Percentiles rank a stretch among this genome's conserved stretches.
Evolutionary conservation across 768 basidiomycete species (phyloP).

Genomic region (Ephemerocybe angulata): DNA sequence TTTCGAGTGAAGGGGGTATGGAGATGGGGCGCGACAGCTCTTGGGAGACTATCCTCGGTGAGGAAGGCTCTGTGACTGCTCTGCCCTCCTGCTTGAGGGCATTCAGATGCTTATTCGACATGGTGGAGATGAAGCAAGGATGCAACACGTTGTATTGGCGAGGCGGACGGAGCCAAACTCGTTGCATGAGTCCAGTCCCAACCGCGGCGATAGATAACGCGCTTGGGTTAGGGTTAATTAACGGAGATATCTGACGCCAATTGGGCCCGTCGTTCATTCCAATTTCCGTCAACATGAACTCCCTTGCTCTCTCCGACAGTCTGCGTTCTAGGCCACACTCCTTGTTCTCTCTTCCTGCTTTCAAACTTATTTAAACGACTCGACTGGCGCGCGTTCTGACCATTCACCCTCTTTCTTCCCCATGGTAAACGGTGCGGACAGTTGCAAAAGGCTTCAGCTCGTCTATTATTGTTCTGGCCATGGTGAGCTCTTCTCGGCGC

Average conservation of each 20-base stretch:
- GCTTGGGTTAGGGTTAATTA: too few species aligned
- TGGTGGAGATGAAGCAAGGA: background rate
- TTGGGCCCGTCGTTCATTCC: too few species aligned
- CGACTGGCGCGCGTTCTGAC: too few species aligned
- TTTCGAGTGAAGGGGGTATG: conserved; percentile 15
- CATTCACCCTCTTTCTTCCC: background rate
- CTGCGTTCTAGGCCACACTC: too few species aligned
- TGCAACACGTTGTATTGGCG: conserved; percentile 12
- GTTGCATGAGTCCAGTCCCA: background rate
- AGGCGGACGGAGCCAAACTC: conserved; percentile 4
- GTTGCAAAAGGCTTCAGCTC: background rate
- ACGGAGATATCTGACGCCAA: too few species aligned
- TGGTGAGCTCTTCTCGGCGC: conserved; percentile 42
- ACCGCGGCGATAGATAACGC: background rate
- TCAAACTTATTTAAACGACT: too few species aligned
- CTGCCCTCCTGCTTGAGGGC: conserved; percentile 5
- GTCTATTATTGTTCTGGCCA: conserved; percentile 79
- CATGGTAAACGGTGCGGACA: background rate
- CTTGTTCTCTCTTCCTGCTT: too few species aligned
- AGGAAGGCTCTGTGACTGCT: conserved; percentile 1
- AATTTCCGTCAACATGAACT: too few species aligned
- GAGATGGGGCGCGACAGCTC: conserved; percentile 14
- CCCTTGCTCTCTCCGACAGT: too few species aligned
- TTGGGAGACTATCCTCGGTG: background rate
- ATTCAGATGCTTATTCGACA: conserved; percentile 4